Evolutionary conservation across 2,329 filamentous ascomycete species (phyloP).

Genomic region (Alternaria brassicicola): DNA sequence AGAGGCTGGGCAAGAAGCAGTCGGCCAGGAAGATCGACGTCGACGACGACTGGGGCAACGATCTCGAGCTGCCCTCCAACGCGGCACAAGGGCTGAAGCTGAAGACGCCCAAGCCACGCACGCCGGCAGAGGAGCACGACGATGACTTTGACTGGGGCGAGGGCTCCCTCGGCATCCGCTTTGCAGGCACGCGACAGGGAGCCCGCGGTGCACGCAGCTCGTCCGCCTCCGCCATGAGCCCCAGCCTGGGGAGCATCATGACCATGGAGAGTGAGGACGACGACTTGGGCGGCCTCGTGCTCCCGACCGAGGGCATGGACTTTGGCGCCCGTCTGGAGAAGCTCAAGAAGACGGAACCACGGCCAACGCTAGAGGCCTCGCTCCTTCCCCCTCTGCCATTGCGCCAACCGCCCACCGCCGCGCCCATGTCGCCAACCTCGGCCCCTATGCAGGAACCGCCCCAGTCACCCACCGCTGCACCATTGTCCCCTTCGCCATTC

Average conservation of each 20-base stretch:
- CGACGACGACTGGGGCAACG: conserved; percentile 59
- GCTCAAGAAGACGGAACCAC: conserved; percentile 61
- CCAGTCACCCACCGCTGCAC: conserved; percentile 25
- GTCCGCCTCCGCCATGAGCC: conserved; percentile 86
- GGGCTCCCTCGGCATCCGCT: conserved; percentile 87
- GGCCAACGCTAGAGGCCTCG: conserved; percentile 21
- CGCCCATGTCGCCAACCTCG: conserved; percentile 26
- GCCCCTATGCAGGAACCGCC: conserved; percentile 10
- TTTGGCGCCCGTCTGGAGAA: conserved; percentile 79
- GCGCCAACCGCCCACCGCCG: conserved; percentile 37
- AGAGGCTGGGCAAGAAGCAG: conserved; percentile 72
- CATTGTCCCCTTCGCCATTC: conserved; percentile 22
- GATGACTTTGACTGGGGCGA: conserved; percentile 93
- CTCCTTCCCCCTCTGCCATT: conserved; percentile 27
- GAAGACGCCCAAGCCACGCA: conserved; percentile 54
- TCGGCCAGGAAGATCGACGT: conserved; percentile 53
- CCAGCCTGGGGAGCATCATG: conserved; percentile 88
- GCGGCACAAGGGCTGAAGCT: conserved; percentile 48
- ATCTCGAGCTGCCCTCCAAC: conserved; percentile 53
- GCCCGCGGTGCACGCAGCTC: conserved; percentile 82
- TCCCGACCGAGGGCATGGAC: conserved; percentile 83
- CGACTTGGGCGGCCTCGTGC: conserved; percentile 83
- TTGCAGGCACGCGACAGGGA: conserved; percentile 83
- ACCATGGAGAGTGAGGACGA: conserved; percentile 94
- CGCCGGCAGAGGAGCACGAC: conserved; percentile 65